Conservation (phyloP, 2,329 filamentous ascomycete genomes). For the Didymella sp. region DNA sequence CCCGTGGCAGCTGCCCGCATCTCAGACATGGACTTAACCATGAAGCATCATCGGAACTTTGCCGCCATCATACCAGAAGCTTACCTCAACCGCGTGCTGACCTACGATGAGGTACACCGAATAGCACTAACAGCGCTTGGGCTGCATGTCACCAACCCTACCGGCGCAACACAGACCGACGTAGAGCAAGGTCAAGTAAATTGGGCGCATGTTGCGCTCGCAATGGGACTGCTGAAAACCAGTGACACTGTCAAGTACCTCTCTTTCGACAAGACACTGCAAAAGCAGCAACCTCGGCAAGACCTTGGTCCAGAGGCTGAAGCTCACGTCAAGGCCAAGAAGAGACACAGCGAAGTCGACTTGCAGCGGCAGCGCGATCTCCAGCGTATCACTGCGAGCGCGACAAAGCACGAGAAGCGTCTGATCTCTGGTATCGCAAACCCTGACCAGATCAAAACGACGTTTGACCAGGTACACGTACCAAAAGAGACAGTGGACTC, state of each 20-base stretch:
- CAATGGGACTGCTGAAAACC: constrained; percentile 51
- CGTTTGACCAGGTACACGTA: constrained; percentile 86
- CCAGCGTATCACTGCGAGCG: constrained; percentile 43
- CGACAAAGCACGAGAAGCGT: constrained; percentile 80
- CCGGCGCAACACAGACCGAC: constrained; percentile 9
- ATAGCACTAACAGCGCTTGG: constrained; percentile 63
- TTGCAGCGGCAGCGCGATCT: constrained; percentile 61
- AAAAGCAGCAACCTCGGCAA: constrained; percentile 16
- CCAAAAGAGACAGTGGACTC: constrained; percentile 83
- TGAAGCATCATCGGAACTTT: constrained; percentile 28
- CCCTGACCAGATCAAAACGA: constrained; percentile 80
- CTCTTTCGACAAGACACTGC: constrained; percentile 32
- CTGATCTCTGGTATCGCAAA: constrained; percentile 83
- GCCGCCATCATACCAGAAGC: constrained; percentile 36
- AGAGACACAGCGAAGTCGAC: constrained; percentile 21
- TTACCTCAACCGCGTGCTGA: constrained; percentile 59
- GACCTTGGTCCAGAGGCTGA: constrained; percentile 13
- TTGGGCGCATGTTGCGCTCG: constrained; percentile 51
- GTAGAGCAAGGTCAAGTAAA: constrained; percentile 37
- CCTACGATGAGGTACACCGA: constrained; percentile 67
- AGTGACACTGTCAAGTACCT: constrained; percentile 59
- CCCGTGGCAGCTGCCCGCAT: constrained; percentile 39
- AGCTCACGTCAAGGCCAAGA: constrained; percentile 18
- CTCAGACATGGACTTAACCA: constrained; percentile 32
- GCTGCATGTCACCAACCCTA: constrained; percentile 34